phyloP scores from a whole-genome alignment of 2,329 filamentous ascomycete species.

The Leptographium procerum region DNA sequence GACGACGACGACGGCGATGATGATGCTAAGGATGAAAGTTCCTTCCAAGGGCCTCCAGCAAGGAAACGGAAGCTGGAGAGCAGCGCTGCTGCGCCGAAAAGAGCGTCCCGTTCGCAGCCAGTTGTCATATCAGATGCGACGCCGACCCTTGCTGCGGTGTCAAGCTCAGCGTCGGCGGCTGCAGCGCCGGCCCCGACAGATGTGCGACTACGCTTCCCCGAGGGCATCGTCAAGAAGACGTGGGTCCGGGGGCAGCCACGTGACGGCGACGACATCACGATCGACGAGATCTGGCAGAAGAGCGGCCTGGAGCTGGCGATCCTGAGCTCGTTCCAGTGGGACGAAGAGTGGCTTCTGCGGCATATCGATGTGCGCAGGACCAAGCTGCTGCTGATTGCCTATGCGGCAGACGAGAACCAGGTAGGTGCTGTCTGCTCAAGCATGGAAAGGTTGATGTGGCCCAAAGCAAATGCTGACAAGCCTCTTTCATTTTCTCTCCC shows the following conservation, averaged over 20 bases:
- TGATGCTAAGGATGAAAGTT: background rate
- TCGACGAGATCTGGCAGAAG: constrained; percentile 76
- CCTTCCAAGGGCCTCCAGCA: background rate
- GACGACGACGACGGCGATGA: constrained; percentile 4
- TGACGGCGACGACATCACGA: constrained; percentile 61
- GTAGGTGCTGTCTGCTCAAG: constrained; percentile 28
- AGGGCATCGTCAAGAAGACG: constrained; percentile 69
- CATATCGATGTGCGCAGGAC: constrained; percentile 55
- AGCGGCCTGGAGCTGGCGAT: constrained; percentile 63
- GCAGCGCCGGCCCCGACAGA: background rate
- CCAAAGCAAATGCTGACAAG: background rate
- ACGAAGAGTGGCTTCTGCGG: constrained; percentile 64
- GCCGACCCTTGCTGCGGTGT: background rate
- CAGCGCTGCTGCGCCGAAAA: background rate
- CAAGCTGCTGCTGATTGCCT: constrained; percentile 50
- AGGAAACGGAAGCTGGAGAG: background rate
- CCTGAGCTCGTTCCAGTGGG: constrained; percentile 79
- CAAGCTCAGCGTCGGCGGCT: background rate
- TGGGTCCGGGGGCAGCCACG: constrained; percentile 56
- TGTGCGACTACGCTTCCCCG: constrained; percentile 28
- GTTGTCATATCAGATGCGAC: background rate
- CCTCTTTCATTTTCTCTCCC: background rate
- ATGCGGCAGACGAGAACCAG: constrained; percentile 39
- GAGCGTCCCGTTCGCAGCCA: background rate
- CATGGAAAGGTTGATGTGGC: background rate